Evolutionary conservation across 805 yeast genomes (phyloP).

Genomic region (Saccharomyces mikatae): DNA sequence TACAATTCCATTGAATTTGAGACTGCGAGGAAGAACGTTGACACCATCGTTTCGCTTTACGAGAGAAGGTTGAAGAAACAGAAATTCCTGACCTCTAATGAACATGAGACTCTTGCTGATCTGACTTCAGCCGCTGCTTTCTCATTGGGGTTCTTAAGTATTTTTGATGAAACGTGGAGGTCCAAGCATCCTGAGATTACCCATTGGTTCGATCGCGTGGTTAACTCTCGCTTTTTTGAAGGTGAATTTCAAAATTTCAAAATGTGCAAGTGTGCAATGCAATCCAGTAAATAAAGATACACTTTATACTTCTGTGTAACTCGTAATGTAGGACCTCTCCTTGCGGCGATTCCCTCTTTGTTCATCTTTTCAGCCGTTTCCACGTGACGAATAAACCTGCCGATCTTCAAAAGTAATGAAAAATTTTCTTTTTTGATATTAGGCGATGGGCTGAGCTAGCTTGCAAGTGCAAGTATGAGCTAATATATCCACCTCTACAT

Average conservation of each 20-base stretch:
- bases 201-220: slow-evolving; percentile 7
- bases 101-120: slow-evolving; percentile 39
- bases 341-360: neutral
- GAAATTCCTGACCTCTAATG: slow-evolving; percentile 70
- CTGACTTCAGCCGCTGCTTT: slow-evolving; percentile 13
- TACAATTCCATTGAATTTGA: slow-evolving; percentile 65
- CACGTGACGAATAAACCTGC: neutral
- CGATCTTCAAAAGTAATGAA: neutral
- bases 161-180: slow-evolving; percentile 61
- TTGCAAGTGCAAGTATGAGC: neutral
- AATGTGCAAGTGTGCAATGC: neutral
- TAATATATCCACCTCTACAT: neutral
- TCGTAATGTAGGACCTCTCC: neutral
- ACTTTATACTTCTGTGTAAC: neutral
- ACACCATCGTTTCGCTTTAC: slow-evolving; percentile 34
- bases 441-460: neutral
- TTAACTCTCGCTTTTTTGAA: slow-evolving; percentile 1
- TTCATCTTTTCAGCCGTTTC: neutral
- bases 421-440: neutral
- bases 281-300: neutral
- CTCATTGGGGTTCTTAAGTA: slow-evolving; percentile 32
- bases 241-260: neutral
- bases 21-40: slow-evolving; percentile 33
- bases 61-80: slow-evolving; percentile 51
- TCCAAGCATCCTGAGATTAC: slow-evolving; percentile 48